These are phyloP conservation scores for Plasmodium adleri DNA, from an alignment of 169 alveolate genomes.

Conservation along the genomic window DNA sequence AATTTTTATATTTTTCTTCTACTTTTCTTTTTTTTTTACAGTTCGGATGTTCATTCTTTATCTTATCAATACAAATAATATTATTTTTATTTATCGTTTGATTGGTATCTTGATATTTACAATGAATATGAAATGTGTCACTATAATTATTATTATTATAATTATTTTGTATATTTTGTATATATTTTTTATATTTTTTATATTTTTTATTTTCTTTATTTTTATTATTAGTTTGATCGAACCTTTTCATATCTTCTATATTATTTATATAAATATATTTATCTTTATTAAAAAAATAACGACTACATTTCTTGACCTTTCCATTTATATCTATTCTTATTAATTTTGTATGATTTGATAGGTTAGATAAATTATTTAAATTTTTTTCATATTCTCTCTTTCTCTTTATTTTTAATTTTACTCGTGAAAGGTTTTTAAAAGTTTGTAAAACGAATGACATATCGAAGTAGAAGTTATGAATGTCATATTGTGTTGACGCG, in stretches of 20 bases:
- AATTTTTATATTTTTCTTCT: background rate
- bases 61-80: background rate
- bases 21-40: constrained; percentile 9
- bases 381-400: constrained; percentile 2
- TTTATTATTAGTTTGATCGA: constrained; percentile 5
- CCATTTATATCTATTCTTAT: constrained; percentile 52
- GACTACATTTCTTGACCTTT: constrained; percentile 16
- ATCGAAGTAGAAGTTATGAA: no score
- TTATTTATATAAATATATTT: constrained; percentile 39
- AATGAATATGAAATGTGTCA: no score
- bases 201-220: background rate
- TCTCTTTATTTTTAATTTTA: background rate
- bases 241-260: constrained; percentile 11
- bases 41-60: no score
- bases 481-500: no score
- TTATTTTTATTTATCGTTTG: background rate
- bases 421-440: background rate
- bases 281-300: constrained; percentile 38
- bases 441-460: no score
- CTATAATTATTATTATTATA: no score
- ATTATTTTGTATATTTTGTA: no score
- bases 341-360: constrained; percentile 27
- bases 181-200: background rate
- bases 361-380: constrained; percentile 4
- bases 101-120: no score